phyloP scores from a whole-genome alignment of 495 filamentous ascomycete genomes.

The Copromyces sp. region DNA sequence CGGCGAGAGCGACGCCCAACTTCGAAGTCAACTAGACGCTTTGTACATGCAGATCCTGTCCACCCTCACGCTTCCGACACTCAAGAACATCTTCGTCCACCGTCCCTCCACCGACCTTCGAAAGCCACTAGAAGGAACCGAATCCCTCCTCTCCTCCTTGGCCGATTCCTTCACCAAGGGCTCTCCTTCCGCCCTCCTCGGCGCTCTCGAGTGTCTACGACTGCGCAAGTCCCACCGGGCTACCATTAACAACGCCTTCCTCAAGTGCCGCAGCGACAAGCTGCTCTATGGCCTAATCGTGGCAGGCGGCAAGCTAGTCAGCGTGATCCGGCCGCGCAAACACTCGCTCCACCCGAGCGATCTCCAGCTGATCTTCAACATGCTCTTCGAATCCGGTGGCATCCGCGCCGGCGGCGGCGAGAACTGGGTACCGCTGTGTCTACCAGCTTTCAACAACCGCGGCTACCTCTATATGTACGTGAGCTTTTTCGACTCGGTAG shows the following conservation, averaged over 20 bases:
- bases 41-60: constrained; percentile 97
- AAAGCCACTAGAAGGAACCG: constrained; percentile 87
- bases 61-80: constrained; percentile 81
- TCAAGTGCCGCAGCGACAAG: constrained; percentile 61
- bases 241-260: constrained; percentile 73
- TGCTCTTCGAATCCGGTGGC: constrained; percentile 92
- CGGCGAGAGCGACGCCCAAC: constrained; percentile 79
- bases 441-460: constrained; percentile 93
- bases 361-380: constrained; percentile 93
- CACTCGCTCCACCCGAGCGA: constrained; percentile 95
- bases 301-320: constrained; percentile 87
- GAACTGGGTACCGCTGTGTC: constrained; percentile 93
- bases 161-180: constrained; percentile 91
- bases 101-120: constrained; percentile 87
- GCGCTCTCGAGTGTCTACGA: constrained; percentile 81
- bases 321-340: constrained; percentile 84
- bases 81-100: constrained; percentile 79
- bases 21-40: constrained; percentile 80
- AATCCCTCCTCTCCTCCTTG: constrained; percentile 79
- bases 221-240: constrained; percentile 80
- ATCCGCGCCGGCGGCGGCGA: constrained; percentile 82
- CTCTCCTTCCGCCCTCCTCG: constrained; percentile 78
- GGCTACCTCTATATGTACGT: constrained; percentile 99
- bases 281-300: constrained; percentile 92
- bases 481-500: constrained; percentile 58